A percentile compares a stretch with the other conserved stretches of the same genome.
Evolutionary conservation across 257 asterid species (phyloP).

Genomic region (Avicennia marina): DNA sequence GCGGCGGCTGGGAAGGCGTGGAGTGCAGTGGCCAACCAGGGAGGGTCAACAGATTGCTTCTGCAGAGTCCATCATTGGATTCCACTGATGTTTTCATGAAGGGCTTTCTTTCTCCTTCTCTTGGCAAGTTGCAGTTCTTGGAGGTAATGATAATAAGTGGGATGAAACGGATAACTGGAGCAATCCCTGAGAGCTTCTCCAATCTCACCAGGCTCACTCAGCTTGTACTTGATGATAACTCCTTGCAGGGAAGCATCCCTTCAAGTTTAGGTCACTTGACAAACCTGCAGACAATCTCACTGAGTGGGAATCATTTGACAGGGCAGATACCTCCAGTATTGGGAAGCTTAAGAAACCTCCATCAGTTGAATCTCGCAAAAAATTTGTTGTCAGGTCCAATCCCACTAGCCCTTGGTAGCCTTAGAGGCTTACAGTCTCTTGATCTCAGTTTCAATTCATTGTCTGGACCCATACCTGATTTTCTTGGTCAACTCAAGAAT

Average conservation of each 20-base stretch:
- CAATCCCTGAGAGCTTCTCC: constrained; percentile 49
- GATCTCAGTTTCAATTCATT: constrained; percentile 66
- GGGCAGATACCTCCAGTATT: constrained; percentile 62
- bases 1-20: constrained; percentile 98
- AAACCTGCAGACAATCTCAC: constrained; percentile 47
- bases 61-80: constrained; percentile 49
- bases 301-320: constrained; percentile 53
- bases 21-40: constrained; percentile 59
- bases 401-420: constrained; percentile 34
- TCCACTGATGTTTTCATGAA: constrained; percentile 47
- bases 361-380: constrained; percentile 43
- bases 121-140: constrained; percentile 47
- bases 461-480: constrained; percentile 59
- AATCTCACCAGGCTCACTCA: constrained; percentile 55
- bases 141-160: constrained; percentile 73
- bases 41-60: constrained; percentile 46
- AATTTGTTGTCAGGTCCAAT: constrained; percentile 52
- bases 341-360: constrained; percentile 52
- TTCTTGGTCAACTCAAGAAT: constrained; percentile 50
- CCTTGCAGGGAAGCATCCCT: constrained; percentile 60
- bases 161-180: constrained; percentile 56
- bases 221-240: constrained; percentile 76
- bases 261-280: constrained; percentile 41
- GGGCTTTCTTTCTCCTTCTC: constrained; percentile 64
- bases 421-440: constrained; percentile 42